Evolutionary conservation across 1,284 basidiomycete species (phyloP).

Genomic region (Irpex sp.): DNA sequence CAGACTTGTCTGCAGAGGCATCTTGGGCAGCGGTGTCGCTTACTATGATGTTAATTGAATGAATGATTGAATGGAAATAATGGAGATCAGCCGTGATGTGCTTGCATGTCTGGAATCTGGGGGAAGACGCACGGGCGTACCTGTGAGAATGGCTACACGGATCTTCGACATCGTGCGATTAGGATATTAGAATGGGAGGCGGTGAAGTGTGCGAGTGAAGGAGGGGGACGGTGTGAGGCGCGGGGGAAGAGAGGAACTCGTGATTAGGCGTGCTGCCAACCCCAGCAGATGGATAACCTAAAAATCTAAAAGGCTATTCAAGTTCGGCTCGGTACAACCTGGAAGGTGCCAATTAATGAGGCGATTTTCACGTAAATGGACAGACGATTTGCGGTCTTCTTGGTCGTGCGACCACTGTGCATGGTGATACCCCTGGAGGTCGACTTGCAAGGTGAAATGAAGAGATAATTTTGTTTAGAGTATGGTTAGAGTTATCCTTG

Average conservation of each 20-base stretch:
- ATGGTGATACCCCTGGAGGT: too few relatives aligned
- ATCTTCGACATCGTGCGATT: conserved; percentile 16
- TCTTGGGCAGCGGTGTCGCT: conserved; percentile 63
- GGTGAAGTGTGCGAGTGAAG: not conserved
- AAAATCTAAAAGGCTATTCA: not conserved
- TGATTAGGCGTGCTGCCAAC: not conserved
- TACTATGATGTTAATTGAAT: conserved; percentile 29
- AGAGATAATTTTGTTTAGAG: too few relatives aligned
- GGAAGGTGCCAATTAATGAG: not conserved
- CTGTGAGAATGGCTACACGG: conserved; percentile 27
- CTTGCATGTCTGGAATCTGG: not conserved
- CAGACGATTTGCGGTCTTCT: too few relatives aligned
- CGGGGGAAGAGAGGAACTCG: not conserved
- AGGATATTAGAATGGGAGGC: not conserved
- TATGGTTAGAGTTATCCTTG: too few relatives aligned
- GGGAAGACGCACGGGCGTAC: conserved; percentile 12
- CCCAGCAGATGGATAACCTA: not conserved
- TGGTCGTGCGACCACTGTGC: too few relatives aligned
- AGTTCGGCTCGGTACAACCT: too few relatives aligned
- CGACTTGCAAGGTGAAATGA: too few relatives aligned
- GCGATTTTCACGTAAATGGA: not conserved
- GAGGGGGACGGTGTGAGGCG: not conserved
- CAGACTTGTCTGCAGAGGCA: conserved; percentile 53
- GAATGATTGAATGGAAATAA: too few relatives aligned
- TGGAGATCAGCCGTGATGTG: not conserved